Percentiles rank a stretch among this genome's conserved stretches.
Conservation (phyloP, 2,329 filamentous ascomycete genomes). For the Aspergillus intermedius region DNA sequence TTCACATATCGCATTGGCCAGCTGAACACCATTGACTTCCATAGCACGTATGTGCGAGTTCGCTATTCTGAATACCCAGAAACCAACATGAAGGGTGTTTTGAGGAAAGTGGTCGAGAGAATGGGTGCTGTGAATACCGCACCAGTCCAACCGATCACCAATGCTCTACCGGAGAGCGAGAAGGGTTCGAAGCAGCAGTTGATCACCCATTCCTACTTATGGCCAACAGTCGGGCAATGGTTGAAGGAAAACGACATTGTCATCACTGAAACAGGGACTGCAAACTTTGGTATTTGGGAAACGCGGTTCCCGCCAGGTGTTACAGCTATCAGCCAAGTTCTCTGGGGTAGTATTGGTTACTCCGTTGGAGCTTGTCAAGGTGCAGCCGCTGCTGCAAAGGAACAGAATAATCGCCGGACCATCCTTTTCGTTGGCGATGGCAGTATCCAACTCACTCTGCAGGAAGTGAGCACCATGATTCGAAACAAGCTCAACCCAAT, state of each 20-base stretch:
- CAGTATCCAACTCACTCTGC: constrained; percentile 74
- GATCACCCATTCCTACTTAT: constrained; percentile 55
- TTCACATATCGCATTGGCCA: constrained; percentile 78
- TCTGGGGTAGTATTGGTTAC: constrained; percentile 64
- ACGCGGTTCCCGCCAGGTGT: constrained; percentile 72
- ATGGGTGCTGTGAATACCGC: constrained; percentile 51
- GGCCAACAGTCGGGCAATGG: constrained; percentile 69
- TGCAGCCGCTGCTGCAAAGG: constrained; percentile 68
- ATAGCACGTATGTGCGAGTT: constrained; percentile 67
- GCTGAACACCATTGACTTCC: constrained; percentile 75
- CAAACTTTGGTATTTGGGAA: constrained; percentile 84
- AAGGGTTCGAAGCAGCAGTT: constrained; percentile 24
- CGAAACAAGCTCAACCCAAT: constrained; percentile 67
- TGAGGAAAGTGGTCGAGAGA: constrained; percentile 61
- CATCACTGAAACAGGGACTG: constrained; percentile 79
- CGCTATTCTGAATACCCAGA: constrained; percentile 73
- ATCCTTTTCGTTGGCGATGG: constrained; percentile 88
- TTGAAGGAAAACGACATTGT: constrained; percentile 67
- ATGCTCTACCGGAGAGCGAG: constrained; percentile 40
- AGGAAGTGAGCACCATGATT: constrained; percentile 80
- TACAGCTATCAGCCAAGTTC: constrained; percentile 72
- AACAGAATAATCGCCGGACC: constrained; percentile 57
- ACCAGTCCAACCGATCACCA: constrained; percentile 50
- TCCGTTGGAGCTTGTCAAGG: constrained; percentile 58
- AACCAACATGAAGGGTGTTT: constrained; percentile 72